Conservation (phyloP, 805 yeast genomes). For the Saccharomycopsis schoenii region DNA sequence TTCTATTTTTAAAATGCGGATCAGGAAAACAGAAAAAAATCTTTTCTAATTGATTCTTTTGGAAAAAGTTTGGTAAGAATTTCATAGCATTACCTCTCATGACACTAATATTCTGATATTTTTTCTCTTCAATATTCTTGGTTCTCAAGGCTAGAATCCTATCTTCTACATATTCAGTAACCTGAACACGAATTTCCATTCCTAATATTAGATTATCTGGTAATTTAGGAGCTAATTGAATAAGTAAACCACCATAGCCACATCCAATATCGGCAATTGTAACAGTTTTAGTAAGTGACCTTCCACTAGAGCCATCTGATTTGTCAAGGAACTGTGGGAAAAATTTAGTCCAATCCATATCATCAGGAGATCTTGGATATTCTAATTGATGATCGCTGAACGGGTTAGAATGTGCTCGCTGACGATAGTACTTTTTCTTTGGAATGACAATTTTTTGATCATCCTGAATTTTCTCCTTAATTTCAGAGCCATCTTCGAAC, state of each 20-base stretch:
- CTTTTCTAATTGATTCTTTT: constrained; percentile 71
- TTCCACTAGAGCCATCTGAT: constrained; percentile 22
- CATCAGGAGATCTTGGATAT: constrained; percentile 71
- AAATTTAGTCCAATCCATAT: constrained; percentile 78
- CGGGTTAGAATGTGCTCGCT: constrained; percentile 96
- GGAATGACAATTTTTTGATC: constrained; percentile 46
- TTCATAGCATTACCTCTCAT: constrained; percentile 96
- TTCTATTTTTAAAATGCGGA: constrained; percentile 95
- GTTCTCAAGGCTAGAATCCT: constrained; percentile 81
- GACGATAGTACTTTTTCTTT: constrained; percentile 81
- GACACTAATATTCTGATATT: constrained; percentile 79
- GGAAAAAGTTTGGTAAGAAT: constrained; percentile 88
- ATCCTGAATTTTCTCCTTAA: constrained; percentile 20
- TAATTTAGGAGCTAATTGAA: constrained; percentile 67
- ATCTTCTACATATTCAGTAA: constrained; percentile 94
- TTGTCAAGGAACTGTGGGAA: constrained; percentile 53
- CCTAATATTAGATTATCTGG: constrained; percentile 75
- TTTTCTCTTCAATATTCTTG: constrained; percentile 28
- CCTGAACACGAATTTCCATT: constrained; percentile 97
- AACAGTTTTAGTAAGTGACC: constrained; percentile 39
- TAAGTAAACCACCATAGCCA: constrained; percentile 89
- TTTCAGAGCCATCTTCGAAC: constrained; percentile 27
- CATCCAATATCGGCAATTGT: constrained; percentile 96
- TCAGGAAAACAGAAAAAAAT: constrained; percentile 99
- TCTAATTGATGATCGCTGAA: constrained; percentile 90